Evolutionary conservation across 257 asterid species (phyloP).

Genomic region (Capsicum chinense): DNA sequence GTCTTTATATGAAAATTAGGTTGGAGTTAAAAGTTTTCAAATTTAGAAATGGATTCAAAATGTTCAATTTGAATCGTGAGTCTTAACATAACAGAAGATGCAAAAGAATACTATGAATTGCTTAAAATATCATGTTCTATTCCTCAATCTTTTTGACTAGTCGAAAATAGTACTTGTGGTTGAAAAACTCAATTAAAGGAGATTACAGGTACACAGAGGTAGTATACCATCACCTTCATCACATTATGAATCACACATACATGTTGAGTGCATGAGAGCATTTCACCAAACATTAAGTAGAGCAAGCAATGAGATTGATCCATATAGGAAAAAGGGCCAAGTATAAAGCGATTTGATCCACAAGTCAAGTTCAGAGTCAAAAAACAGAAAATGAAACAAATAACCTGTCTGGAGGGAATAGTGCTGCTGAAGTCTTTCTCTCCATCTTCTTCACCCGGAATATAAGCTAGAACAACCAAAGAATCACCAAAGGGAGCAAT

Average conservation of each 20-base stretch:
- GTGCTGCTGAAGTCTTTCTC: slow-evolving; percentile 77
- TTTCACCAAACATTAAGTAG: slow-evolving; percentile 6
- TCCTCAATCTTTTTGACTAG: not conserved
- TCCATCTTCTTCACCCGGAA: slow-evolving; percentile 81
- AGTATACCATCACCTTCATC: not conserved
- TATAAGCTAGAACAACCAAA: slow-evolving; percentile 92
- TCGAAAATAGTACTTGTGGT: not conserved
- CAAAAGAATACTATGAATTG: not conserved
- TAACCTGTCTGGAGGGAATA: slow-evolving; percentile 94
- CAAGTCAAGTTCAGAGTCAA: not conserved
- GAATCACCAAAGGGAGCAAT: slow-evolving; percentile 98
- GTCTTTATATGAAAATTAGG: slow-evolving; percentile 21
- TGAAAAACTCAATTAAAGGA: slow-evolving; percentile 24
- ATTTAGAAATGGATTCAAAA: not conserved
- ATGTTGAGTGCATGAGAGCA: slow-evolving; percentile 2
- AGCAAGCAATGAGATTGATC: slow-evolving; percentile 23
- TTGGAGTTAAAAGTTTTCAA: not conserved
- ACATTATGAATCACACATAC: not conserved
- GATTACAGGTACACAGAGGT: not conserved
- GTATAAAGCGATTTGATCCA: slow-evolving; percentile 13
- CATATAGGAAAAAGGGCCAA: not conserved
- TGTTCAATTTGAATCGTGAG: not conserved
- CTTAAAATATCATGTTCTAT: not conserved
- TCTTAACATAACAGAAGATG: not conserved
- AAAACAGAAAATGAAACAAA: slow-evolving; percentile 13